Base-by-base conservation (phyloP, 2,329 filamentous ascomycete species). In the Chaetomiaceae sp. region DNA sequence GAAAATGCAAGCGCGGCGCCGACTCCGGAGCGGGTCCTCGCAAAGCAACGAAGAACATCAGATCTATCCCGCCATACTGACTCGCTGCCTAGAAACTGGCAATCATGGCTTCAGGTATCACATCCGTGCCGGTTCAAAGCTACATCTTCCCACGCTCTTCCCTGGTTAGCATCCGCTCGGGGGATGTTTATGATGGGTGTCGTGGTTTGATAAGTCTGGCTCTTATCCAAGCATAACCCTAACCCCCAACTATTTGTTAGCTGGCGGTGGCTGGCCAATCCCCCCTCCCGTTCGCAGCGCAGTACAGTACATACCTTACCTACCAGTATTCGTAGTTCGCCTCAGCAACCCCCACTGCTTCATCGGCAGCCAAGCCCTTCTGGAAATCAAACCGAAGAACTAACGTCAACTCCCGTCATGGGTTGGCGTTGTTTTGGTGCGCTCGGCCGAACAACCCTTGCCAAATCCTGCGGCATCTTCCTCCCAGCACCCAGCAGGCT, bases 21-120 rank as follows among this genome's bases (percentile, higher is more conserved):
- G 53, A 51, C 48, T 20, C 53, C 53, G 53, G 53, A 55, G 53
- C 53, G 53, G 53, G 53, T 55, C 53, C 53, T 23, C 33, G 9
- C 10, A 14, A 14, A n/a, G 16, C 10, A 13, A 34, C 13, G 3
- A 13, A 34, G 25, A 20, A 43, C 11, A 10, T 13, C 3, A 18
- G 16, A 13, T 7, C 27, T 30, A 21, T 9, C 16, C 13, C n/a
- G 23, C 27, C 6, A 37, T 10, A 10, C 14, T 5, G 4, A 23
- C 14, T n/a, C 14, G 5, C 4, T 11, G 5, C n/a, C 18, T n/a
- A 11, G 7, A 4, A 3, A 32, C 16, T 30, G 16, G 29, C 8
- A 20, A 20, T 5, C 9, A 27, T 27, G 9, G 9, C 5, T 27
- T 5, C 25, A 27, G 5, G 25, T 27, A n/a, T 27, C 25, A 27